phyloP scores from a whole-genome alignment of 2,329 filamentous ascomycete genomes.

The Bertia moriformis region DNA sequence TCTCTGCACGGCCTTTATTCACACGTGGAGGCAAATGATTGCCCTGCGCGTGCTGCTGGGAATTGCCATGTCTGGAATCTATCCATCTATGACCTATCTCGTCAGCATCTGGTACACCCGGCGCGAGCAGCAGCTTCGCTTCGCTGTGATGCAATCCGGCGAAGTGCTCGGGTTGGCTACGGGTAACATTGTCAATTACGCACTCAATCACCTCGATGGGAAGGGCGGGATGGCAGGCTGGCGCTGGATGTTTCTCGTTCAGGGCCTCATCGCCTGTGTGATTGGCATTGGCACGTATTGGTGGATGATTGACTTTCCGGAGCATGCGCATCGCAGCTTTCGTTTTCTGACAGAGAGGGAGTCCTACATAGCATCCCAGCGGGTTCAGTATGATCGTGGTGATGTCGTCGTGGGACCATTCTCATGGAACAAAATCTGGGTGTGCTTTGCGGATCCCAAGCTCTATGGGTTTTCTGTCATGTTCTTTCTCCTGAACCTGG shows the following conservation, averaged over 20 bases:
- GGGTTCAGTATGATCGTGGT: conserved; percentile 45
- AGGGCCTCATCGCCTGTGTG: conserved; percentile 43
- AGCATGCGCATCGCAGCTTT: conserved; percentile 39
- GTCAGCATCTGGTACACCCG: conserved; percentile 48
- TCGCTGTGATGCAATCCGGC: conserved; percentile 48
- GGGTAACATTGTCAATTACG: conserved; percentile 53
- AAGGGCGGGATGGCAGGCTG: conserved; percentile 40
- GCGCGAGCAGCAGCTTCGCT: conserved; percentile 50
- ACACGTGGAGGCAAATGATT: conserved; percentile 57
- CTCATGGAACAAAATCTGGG: conserved; percentile 34
- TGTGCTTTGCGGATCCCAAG: conserved; percentile 42
- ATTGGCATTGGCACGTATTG: conserved; percentile 48
- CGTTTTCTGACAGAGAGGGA: conserved; percentile 41
- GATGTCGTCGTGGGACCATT: conserved; percentile 44
- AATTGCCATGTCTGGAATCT: conserved; percentile 41
- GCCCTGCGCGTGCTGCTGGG: conserved; percentile 50
- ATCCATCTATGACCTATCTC: conserved; percentile 33
- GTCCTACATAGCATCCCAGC: conserved; percentile 34
- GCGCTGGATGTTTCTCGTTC: conserved; percentile 58
- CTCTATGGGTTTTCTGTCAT: conserved; percentile 49
- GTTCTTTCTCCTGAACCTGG: conserved; percentile 54
- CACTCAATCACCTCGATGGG: conserved; percentile 48
- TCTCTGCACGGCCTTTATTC: conserved; percentile 53
- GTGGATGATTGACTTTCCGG: conserved; percentile 60
- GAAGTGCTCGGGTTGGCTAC: conserved; percentile 53